phyloP scores from a whole-genome alignment of 768 basidiomycete species.

The Lyophyllum decastes region DNA sequence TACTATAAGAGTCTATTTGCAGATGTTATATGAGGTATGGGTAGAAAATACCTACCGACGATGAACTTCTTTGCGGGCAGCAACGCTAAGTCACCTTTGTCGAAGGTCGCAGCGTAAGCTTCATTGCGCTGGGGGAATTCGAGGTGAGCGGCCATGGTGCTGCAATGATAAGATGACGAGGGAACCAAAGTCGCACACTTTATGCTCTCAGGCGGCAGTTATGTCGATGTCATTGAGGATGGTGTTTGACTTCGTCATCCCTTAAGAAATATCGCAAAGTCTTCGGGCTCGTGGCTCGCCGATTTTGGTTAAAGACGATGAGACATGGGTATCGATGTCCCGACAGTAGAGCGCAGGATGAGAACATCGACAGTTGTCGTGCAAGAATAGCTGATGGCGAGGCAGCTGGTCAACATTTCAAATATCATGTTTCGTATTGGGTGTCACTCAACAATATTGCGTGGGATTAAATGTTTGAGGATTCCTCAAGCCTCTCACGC shows the following conservation, averaged over 20 bases:
- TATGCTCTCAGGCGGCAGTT: not conserved
- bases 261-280: not conserved
- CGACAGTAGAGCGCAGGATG: not conserved
- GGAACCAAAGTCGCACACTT: not conserved
- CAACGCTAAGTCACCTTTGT: slow-evolving; percentile 37
- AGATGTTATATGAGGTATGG: not conserved
- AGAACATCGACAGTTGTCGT: no score
- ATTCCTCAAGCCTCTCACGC: not conserved
- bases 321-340: no score
- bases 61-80: slow-evolving; percentile 36
- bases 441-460: not conserved
- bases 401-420: not conserved
- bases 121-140: slow-evolving; percentile 43
- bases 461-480: not conserved
- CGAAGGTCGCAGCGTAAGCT: slow-evolving; percentile 46
- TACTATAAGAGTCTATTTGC: slow-evolving; percentile 30
- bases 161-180: not conserved
- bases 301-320: not conserved
- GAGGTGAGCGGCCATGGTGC: slow-evolving; percentile 28
- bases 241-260: slow-evolving; percentile 13
- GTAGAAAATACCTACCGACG: slow-evolving; percentile 24
- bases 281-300: not conserved
- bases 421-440: not conserved
- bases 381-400: not conserved
- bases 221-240: not conserved